Evolutionary conservation across 768 basidiomycete species (phyloP), one percentile per base, ranked within the genome.

Genomic region (Galerina marginata): DNA sequence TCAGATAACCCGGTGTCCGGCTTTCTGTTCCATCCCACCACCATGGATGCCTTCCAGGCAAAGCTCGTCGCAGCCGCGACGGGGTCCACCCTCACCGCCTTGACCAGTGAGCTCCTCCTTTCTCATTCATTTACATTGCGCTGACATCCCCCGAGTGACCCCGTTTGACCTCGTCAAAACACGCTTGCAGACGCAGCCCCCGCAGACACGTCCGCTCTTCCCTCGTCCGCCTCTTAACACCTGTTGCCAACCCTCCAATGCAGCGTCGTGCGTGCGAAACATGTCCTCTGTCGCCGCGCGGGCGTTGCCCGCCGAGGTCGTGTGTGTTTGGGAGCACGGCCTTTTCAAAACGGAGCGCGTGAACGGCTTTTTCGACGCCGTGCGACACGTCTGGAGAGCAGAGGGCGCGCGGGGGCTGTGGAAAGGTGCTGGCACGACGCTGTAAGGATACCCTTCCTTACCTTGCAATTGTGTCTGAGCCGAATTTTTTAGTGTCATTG

Each of bases 81-180:
- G 45, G 93, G 93, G 52, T 89, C 93, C 12, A 87, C 88, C 33
- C 69, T 94, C 75, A 95, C 93, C 11, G 91, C 91, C 4, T 75
- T 95, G 39, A 93, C 93, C 6, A 95, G 93, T 92, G 70, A 40
- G 86, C 76, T 4, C 9, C 11, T 36, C 33, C 38, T 36, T 47
- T 26, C 29, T 53, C 16, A 26, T 15, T 52, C 37, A 5, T 5
- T 12, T 9, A 10, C 45, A 25, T 55, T 37, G 20, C 49, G 56
- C 66, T 37, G 60, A 65, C 39, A n/a, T 43, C 54, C 36, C 58
- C 58, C 9, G 71, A 99, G 96, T 99, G 97, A 99, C 96, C 2
- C 97, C 97, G 3, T 99, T 99, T 73, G 97, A 99, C 75, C 95
- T 99, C 56, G 84, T 99, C 66, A 99, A 99, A 75, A 99, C 96